Evolutionary conservation across 805 yeast genomes (phyloP).

Genomic region (Starmerella etchellsii): DNA sequence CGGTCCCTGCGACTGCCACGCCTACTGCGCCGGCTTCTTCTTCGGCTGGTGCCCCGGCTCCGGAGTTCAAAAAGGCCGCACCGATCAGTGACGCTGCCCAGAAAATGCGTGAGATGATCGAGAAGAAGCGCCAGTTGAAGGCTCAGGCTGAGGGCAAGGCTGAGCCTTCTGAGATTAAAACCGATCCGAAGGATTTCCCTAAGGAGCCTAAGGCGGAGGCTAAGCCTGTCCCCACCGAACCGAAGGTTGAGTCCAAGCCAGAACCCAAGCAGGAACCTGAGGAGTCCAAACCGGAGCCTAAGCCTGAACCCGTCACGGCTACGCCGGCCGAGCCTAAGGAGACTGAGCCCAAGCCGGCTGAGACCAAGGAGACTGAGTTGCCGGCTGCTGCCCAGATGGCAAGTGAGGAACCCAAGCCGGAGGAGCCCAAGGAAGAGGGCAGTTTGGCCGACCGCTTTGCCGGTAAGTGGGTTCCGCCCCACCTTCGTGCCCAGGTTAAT

Average conservation of each 20-base stretch:
- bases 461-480: not conserved
- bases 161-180: conserved; percentile 4
- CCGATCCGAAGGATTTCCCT: conserved; percentile 3
- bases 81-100: conserved; percentile 11
- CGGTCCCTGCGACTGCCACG: not conserved
- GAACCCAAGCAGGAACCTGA: not conserved
- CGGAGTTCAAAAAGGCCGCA: conserved; percentile 5
- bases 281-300: conserved; percentile 13
- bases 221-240: conserved; percentile 2
- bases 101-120: conserved; percentile 10
- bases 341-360: conserved; percentile 3
- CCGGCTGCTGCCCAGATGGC: conserved; percentile 7
- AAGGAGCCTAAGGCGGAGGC: conserved; percentile 6
- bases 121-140: conserved; percentile 2
- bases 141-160: conserved; percentile 4
- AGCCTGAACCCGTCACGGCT: conserved; percentile 12
- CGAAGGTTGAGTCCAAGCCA: conserved; percentile 20
- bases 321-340: conserved; percentile 6
- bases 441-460: not conserved
- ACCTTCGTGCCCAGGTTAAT: conserved; percentile 7
- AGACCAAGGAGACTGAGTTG: conserved; percentile 11
- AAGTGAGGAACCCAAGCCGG: not conserved
- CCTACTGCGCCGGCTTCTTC: not conserved
- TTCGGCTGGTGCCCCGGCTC: not conserved
- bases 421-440: not conserved